phyloP scores from a whole-genome alignment of 78 protist species.

The Mastigamoeba balamuthi region DNA sequence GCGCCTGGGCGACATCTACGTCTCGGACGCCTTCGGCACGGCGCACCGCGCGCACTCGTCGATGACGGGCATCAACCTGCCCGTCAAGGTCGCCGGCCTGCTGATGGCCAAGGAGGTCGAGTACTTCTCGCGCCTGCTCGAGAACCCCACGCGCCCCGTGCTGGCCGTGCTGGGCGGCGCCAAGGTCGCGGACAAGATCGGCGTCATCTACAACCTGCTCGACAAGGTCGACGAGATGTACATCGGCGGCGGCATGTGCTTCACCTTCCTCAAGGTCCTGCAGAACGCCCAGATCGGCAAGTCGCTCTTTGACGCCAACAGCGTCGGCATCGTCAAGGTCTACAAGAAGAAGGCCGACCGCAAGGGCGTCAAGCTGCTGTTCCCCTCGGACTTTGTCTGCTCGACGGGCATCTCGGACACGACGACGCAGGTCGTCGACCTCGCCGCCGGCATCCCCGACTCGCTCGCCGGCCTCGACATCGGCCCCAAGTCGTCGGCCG shows the following conservation, averaged over 20 bases:
- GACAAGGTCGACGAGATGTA: constrained; percentile 86
- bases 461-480: constrained; percentile 96
- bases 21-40: constrained; percentile 99
- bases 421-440: constrained; percentile 24
- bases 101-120: constrained; percentile 92
- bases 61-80: constrained; percentile 61
- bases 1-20: constrained; percentile 89
- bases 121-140: constrained; percentile 83
- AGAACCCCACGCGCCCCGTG: constrained; percentile 86
- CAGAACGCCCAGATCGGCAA: constrained; percentile 28
- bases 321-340: constrained; percentile 6
- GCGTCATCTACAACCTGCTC: constrained; percentile 84
- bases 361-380: constrained; percentile 62
- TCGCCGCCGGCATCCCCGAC: constrained; percentile 83
- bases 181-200: constrained; percentile 92
- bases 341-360: constrained; percentile 71
- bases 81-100: constrained; percentile 79
- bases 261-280: constrained; percentile 86
- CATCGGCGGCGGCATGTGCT: constrained; percentile 99
- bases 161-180: constrained; percentile 96
- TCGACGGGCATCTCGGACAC: constrained; percentile 71
- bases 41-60: constrained; percentile 98
- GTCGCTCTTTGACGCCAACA: constrained; percentile 57
- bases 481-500: constrained; percentile 81
- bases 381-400: constrained; percentile 87